Evolutionary conservation across 2,329 filamentous ascomycete species (phyloP), one percentile per base, ranked within the genome.

Genomic region (Botryotinia convoluta): DNA sequence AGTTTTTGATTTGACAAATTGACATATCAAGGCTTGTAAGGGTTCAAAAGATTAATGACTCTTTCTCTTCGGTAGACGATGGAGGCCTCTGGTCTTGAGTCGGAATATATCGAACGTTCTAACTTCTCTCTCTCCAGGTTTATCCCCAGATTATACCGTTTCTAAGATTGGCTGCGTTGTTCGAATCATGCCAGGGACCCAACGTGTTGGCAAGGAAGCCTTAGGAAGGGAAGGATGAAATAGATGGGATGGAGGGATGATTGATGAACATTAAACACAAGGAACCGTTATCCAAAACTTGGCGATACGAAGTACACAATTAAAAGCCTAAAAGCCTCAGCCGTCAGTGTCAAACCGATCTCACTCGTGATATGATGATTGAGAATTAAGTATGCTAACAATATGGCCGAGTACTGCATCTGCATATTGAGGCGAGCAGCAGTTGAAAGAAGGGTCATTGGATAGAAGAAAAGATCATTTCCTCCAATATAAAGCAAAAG

Each of bases 171-270:
- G 29, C 32, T 67, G 35, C 22, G 63, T 18, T 51, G 63, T 67
- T 10, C 44, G 37, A 62, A 39, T 39, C 32, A 61, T 61, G 35
- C 59, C 32, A 61, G 59, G 59, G 35, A 26, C 22, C 63, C 63
- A 35, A 16, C 45, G 63, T 37, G 63, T 37, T 65, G 63, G 44
- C 45, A 37, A 65, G 22, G n/a, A 29, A 57, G n/a, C 8, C 14
- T 57, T 4, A 20, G 54, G n/a, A 59, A 59, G 29, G 29, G 18
- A 20, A 32, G 54, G 54, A 59, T 35, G 59, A 32, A 9, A 29
- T 54, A 54, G 26, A 54, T 29, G 51, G 51, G 51, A 64, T 44
- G 61, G 35, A 65, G 63, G 63, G 63, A 65, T 65, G 29, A 48
- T 45, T 35, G 44, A 35, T 61, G 35, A 61, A 61, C 12, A 54